Percentiles rank a stretch among this genome's conserved stretches.
Conservation (phyloP, 2,329 filamentous ascomycete species). For the Diaporthe capsici region DNA sequence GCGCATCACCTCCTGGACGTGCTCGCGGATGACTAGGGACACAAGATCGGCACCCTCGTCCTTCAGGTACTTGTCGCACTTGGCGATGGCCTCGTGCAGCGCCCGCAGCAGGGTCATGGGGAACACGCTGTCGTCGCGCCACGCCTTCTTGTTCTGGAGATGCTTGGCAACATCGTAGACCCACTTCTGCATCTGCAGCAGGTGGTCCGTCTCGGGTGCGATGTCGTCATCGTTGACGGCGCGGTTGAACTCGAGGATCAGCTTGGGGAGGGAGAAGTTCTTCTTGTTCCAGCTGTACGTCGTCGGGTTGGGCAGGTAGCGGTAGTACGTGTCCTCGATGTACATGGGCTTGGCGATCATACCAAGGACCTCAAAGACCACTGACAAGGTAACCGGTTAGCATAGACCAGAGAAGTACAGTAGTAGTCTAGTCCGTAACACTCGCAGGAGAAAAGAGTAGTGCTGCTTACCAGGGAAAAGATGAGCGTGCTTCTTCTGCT, state of each 20-base stretch:
- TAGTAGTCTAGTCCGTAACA: background rate
- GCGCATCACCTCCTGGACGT: slow-evolving; percentile 63
- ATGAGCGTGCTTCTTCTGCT: slow-evolving; percentile 59
- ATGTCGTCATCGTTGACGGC: slow-evolving; percentile 47
- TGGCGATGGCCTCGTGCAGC: slow-evolving; percentile 57
- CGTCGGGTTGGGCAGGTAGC: slow-evolving; percentile 70
- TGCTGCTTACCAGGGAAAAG: slow-evolving; percentile 63
- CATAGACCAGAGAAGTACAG: slow-evolving; percentile 35
- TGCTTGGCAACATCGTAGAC: slow-evolving; percentile 35
- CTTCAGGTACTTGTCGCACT: slow-evolving; percentile 59
- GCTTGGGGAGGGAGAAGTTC: slow-evolving; percentile 59
- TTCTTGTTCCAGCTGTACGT: slow-evolving; percentile 67
- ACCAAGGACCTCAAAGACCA: slow-evolving; percentile 71
- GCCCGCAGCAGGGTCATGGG: slow-evolving; percentile 54
- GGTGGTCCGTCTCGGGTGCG: slow-evolving; percentile 36
- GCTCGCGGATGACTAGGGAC: slow-evolving; percentile 62
- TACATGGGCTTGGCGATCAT: slow-evolving; percentile 68
- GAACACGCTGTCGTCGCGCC: slow-evolving; percentile 43
- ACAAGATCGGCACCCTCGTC: slow-evolving; percentile 52
- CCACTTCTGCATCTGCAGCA: slow-evolving; percentile 36
- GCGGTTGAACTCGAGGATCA: slow-evolving; percentile 56
- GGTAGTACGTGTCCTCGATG: slow-evolving; percentile 64
- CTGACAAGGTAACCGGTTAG: slow-evolving; percentile 49
- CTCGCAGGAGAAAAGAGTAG: background rate
- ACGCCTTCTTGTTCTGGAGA: slow-evolving; percentile 41